phyloP scores from a whole-genome alignment of 495 filamentous ascomycete genomes.

The Daldinia childiae region DNA sequence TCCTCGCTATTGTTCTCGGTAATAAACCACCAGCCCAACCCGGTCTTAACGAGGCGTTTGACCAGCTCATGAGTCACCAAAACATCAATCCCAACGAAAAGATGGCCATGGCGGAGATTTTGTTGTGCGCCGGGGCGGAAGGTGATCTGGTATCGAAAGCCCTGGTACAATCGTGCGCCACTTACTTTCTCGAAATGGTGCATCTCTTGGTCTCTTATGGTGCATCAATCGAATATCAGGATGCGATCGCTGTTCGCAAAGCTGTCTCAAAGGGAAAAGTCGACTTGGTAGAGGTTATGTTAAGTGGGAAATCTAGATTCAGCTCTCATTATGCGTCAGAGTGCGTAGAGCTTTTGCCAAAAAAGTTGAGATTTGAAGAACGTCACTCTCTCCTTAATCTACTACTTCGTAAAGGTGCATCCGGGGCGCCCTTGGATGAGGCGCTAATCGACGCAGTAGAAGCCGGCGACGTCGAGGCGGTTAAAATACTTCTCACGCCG shows the following conservation, averaged over 20 bases:
- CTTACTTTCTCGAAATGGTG: constrained; percentile 57
- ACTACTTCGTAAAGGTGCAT: constrained; percentile 55
- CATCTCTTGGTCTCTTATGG: constrained; percentile 55
- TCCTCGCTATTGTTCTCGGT: constrained; percentile 56
- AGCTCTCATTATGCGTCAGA: constrained; percentile 53
- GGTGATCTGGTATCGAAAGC: constrained; percentile 53
- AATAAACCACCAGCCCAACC: constrained; percentile 50
- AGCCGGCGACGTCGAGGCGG: constrained; percentile 51
- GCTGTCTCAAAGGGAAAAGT: constrained; percentile 51
- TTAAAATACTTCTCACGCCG: constrained; percentile 53
- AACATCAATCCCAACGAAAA: constrained; percentile 57
- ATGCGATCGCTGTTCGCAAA: constrained; percentile 50
- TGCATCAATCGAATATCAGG: constrained; percentile 57
- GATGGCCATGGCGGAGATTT: constrained; percentile 53
- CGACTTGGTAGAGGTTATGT: constrained; percentile 52
- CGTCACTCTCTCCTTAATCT: constrained; percentile 51
- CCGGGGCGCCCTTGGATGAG: constrained; percentile 50
- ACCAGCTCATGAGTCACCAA: constrained; percentile 49
- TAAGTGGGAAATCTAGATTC: constrained; percentile 48
- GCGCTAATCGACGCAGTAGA: constrained; percentile 54
- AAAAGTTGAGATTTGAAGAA: constrained; percentile 52
- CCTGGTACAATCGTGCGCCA: constrained; percentile 49
- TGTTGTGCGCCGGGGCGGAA: constrained; percentile 57
- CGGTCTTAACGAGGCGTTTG: constrained; percentile 53
- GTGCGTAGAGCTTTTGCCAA: constrained; percentile 55